Evolutionary conservation across 2,329 filamentous ascomycete species (phyloP).

Genomic region (Aspergillus hiratsukae): DNA sequence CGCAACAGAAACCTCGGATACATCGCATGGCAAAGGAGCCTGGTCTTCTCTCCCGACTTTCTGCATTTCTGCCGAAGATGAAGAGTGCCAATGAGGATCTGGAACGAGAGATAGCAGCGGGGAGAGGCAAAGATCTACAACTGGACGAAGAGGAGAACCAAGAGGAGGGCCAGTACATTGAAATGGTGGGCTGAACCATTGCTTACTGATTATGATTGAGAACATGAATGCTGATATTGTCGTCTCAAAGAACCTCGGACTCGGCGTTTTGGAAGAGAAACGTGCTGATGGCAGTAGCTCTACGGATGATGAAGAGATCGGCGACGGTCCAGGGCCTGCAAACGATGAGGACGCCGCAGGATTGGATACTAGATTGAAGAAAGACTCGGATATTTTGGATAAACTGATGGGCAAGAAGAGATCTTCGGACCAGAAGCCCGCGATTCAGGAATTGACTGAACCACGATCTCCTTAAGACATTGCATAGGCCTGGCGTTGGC

Average conservation of each 20-base stretch:
- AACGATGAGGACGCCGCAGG: conserved; percentile 9
- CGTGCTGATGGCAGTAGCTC: conserved; percentile 14
- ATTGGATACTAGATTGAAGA: conserved; percentile 7
- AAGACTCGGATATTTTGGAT: conserved; percentile 29
- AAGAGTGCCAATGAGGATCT: conserved; percentile 42
- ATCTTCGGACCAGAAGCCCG: conserved; percentile 26
- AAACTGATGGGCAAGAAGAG: conserved; percentile 36
- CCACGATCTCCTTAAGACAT: conserved; percentile 5
- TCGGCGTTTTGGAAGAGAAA: conserved; percentile 44
- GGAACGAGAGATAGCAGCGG: conserved; percentile 34
- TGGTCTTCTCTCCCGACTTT: conserved; percentile 34
- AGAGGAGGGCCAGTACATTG: conserved; percentile 36
- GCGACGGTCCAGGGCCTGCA: conserved; percentile 6
- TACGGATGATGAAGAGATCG: conserved; percentile 15
- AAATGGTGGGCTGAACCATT: conserved; percentile 33
- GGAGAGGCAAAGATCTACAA: conserved; percentile 25
- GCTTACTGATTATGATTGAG: neutral
- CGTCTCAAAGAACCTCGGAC: conserved; percentile 37
- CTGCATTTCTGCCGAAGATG: conserved; percentile 40
- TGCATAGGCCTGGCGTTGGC: neutral
- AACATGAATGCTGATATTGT: neutral
- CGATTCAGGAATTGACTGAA: conserved; percentile 35
- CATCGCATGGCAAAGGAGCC: conserved; percentile 22
- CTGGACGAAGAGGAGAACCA: conserved; percentile 34
- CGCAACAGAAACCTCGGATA: conserved; percentile 33